Conservation (phyloP, 352 stramenopile species). For the Pythium phragmiticola region DNA sequence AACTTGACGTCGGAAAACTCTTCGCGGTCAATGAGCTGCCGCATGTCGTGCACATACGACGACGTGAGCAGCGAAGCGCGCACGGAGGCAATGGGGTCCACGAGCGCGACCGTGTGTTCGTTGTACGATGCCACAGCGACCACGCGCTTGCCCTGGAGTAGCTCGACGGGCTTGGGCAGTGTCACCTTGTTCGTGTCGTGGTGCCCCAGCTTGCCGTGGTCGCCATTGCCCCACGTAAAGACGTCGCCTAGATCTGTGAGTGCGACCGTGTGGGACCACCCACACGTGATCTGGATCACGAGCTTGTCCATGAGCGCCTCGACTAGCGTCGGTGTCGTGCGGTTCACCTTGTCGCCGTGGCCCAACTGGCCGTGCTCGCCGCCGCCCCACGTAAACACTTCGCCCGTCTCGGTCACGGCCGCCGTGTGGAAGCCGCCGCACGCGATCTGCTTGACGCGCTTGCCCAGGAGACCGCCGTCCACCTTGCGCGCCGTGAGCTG, state of each 20-base stretch:
- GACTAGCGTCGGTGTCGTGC: slow-evolving; percentile 91
- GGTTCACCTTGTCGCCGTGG: slow-evolving; percentile 96
- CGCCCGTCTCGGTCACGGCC: slow-evolving; percentile 79
- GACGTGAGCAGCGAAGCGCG: slow-evolving; percentile 79
- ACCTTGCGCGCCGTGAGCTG: slow-evolving; percentile 75
- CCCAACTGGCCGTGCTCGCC: slow-evolving; percentile 95
- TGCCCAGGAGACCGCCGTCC: slow-evolving; percentile 55
- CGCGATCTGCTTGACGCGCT: slow-evolving; percentile 84
- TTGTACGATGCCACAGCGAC: slow-evolving; percentile 97
- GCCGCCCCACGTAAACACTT: slow-evolving; percentile 89
- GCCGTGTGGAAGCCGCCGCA: slow-evolving; percentile 89
- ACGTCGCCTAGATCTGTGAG: slow-evolving; percentile 92
- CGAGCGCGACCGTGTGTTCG: slow-evolving; percentile 94
- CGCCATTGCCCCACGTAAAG: slow-evolving; percentile 93
- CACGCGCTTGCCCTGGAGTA: slow-evolving; percentile 91
- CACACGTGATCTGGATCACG: slow-evolving; percentile 94
- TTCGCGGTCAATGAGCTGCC: slow-evolving; percentile 90
- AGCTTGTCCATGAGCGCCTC: slow-evolving; percentile 87
- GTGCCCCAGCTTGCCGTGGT: slow-evolving; percentile 94
- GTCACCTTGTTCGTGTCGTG: slow-evolving; percentile 94
- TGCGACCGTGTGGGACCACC: slow-evolving; percentile 95
- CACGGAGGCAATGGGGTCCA: slow-evolving; percentile 77
- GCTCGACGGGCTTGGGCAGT: slow-evolving; percentile 91
- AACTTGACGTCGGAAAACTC: slow-evolving; percentile 90
- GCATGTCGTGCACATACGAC: slow-evolving; percentile 89